Conservation (phyloP, 495 filamentous ascomycete species). For the Penicillium paxilli region DNA sequence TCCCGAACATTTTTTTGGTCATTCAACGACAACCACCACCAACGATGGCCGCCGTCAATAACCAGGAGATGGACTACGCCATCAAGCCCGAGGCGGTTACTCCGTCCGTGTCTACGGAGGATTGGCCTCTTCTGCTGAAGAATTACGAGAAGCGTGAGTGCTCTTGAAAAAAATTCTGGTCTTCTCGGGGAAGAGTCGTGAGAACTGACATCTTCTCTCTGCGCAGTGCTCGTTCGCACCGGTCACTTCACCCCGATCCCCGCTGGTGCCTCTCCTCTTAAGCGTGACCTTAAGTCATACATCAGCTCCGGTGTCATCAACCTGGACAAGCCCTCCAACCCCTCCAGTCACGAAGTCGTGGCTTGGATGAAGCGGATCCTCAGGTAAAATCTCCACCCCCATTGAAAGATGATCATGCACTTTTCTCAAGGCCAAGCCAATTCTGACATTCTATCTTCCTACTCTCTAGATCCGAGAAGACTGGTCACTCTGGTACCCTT, state of each 20-base stretch:
- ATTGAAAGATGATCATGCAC: too few relatives aligned
- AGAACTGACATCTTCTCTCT: constrained; percentile 2
- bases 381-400: constrained; percentile 54
- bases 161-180: constrained; percentile 9
- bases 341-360: constrained; percentile 96
- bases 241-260: constrained; percentile 95
- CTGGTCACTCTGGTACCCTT: constrained; percentile 94
- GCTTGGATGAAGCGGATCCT: constrained; percentile 98
- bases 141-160: constrained; percentile 79
- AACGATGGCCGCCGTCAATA: constrained; percentile 61
- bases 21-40: constrained; percentile 22
- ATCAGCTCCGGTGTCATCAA: constrained; percentile 97
- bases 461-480: constrained; percentile 78
- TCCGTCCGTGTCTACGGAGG: constrained; percentile 71
- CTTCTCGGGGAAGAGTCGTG: background rate
- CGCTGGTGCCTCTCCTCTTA: constrained; percentile 78
- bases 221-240: constrained; percentile 76
- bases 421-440: background rate
- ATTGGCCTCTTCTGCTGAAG: constrained; percentile 89
- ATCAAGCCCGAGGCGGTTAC: constrained; percentile 83
- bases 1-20: constrained; percentile 30
- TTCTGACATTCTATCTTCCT: background rate
- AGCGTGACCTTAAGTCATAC: constrained; percentile 92
- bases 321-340: constrained; percentile 97
- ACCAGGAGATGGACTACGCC: constrained; percentile 65